Conservation (phyloP, 768 basidiomycete genomes). For the Kwoniella mangroviensis region DNA sequence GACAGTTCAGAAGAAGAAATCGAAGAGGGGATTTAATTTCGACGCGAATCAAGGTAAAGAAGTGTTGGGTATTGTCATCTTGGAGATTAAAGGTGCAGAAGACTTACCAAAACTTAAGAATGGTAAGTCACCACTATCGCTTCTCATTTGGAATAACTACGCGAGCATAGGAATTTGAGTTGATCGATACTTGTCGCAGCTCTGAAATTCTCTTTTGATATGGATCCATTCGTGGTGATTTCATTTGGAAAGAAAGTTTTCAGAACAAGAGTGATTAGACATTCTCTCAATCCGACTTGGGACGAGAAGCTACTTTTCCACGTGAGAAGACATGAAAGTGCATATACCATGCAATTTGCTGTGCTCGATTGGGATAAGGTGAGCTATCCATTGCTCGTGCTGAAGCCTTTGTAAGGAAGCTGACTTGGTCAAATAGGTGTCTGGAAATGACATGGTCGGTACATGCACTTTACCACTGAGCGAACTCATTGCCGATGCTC, state of each 20-base stretch:
- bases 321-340: constrained; percentile 81
- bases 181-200: constrained; percentile 30
- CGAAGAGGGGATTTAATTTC: constrained; percentile 64
- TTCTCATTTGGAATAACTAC: too few species aligned
- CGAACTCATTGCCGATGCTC: constrained; percentile 70
- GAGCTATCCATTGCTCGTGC: constrained; percentile 11
- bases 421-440: constrained; percentile 34
- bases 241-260: constrained; percentile 98
- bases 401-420: not conserved
- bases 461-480: constrained; percentile 73
- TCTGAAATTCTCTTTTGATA: constrained; percentile 65
- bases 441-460: constrained; percentile 81
- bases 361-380: constrained; percentile 96
- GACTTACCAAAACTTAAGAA: constrained; percentile 86
- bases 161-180: too few species aligned
- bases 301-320: constrained; percentile 96
- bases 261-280: constrained; percentile 65
- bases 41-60: constrained; percentile 68
- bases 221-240: constrained; percentile 96
- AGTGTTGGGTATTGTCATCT: constrained; percentile 90
- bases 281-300: constrained; percentile 77
- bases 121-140: constrained; percentile 64
- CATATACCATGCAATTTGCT: constrained; percentile 76
- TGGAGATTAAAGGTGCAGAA: constrained; percentile 82
- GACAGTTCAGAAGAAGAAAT: constrained; percentile 57